Percentiles rank a stretch among this genome's conserved stretches.
These are phyloP conservation scores for Fusarium cicatricum DNA, from an alignment of 2,329 filamentous ascomycete species.

Conservation along the genomic window DNA sequence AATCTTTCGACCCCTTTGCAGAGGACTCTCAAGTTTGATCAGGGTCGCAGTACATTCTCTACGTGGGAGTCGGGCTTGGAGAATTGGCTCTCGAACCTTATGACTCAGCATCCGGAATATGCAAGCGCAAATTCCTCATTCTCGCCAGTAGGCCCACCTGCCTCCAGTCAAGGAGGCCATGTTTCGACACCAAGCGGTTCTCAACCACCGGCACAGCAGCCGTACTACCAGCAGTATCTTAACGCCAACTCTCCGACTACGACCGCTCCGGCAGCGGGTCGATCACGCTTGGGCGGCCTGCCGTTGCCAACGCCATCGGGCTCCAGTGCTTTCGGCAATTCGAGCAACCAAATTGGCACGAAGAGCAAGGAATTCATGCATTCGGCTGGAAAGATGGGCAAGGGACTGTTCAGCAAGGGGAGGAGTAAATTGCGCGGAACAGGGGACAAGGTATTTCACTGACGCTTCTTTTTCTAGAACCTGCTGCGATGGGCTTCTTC, in stretches of 20 bases:
- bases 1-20: slow-evolving; percentile 70
- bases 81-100: slow-evolving; percentile 61
- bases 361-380: slow-evolving; percentile 92
- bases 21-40: slow-evolving; percentile 77
- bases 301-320: slow-evolving; percentile 52
- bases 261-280: slow-evolving; percentile 43
- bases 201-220: slow-evolving; percentile 50
- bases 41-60: slow-evolving; percentile 75
- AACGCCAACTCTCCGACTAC: slow-evolving; percentile 52
- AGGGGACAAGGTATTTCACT: slow-evolving; percentile 89
- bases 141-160: slow-evolving; percentile 24
- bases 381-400: slow-evolving; percentile 86
- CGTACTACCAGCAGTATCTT: slow-evolving; percentile 65
- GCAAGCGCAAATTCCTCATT: slow-evolving; percentile 48
- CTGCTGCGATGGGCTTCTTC: slow-evolving; percentile 41
- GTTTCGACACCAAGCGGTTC: slow-evolving; percentile 35
- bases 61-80: slow-evolving; percentile 77
- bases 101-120: slow-evolving; percentile 58
- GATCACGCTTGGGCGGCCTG: slow-evolving; percentile 48
- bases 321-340: slow-evolving; percentile 59
- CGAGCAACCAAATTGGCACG: slow-evolving; percentile 72
- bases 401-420: slow-evolving; percentile 90
- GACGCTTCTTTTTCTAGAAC: slow-evolving; percentile 52
- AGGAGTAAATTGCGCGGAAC: slow-evolving; percentile 80
- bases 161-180: slow-evolving; percentile 28